Evolutionary conservation across 1,139 yeast species (phyloP), one percentile per base, ranked within the genome.

Genomic region (Kodamaea ohmeri): DNA sequence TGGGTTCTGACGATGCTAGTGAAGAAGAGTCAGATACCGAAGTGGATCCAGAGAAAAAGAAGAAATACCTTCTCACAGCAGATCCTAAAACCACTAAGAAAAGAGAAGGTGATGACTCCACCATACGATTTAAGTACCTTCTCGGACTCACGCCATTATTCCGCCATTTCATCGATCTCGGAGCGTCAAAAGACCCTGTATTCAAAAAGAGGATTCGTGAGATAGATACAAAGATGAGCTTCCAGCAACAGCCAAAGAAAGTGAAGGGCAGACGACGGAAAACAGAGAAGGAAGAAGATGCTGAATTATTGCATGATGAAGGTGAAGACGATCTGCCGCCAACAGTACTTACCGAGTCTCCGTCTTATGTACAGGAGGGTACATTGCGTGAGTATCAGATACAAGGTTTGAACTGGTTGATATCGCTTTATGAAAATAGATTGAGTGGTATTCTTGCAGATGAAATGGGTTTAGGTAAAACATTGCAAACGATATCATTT

Each of bases 231-330:
- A 69, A 68, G 46, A 55, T 58, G 28, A 47, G 42, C 36, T 51
- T 49, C 44, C 47, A 44, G 30, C 51, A 43, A 35, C 40, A 38
- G 12, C 34, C 43, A 24, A 43, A 42, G 25, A 40, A 42, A 25
- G 44, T 29, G 33, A 34, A 34, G 32, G 45, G 50, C 20, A 52
- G 69, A 21, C 50, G 80, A 36, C 61, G 95, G 43, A 86, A 86
- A 56, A 82, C 94, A 0, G 95, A 87, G 58, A 83, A 85, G 58
- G 96, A 90, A 54, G 97, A 90, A 57, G 97, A 88, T 58, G 95
- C 88, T 1, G 96, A 88, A 58, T 67, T 88, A 41, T 67, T 90
- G 50, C 75, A 76, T 47, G 95, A 83, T 36, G 96, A 87, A 54
- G 92, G 67, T 35, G 59, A 63, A 38, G 63, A 53, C 34, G 82